Conservation (phyloP, 768 basidiomycete genomes). For the Boletus rubescentipes region DNA sequence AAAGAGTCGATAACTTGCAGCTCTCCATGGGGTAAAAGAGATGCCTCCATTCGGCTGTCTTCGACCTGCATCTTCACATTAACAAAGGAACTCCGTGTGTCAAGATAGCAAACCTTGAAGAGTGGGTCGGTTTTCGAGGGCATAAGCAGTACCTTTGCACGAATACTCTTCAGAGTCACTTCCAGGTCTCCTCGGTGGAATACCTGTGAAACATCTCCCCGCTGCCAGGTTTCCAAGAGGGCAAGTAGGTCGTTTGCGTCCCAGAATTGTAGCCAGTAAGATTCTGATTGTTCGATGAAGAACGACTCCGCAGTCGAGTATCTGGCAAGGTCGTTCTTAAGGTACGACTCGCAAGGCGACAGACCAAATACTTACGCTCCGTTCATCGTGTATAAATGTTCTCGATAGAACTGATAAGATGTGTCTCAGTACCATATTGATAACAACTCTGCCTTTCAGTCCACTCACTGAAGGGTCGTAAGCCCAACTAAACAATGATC, state of each 20-base stretch:
- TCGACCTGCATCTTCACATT: not conserved
- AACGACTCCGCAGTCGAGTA: not conserved
- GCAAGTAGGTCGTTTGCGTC: not conserved
- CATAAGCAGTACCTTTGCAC: not conserved
- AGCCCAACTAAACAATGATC: conserved; percentile 55
- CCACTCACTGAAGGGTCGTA: conserved; percentile 35
- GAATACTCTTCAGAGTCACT: not conserved
- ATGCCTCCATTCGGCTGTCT: not conserved
- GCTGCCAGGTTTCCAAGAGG: not conserved
- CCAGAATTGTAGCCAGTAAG: not conserved
- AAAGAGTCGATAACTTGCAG: not conserved
- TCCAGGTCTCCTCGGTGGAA: not conserved
- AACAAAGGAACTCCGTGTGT: not conserved
- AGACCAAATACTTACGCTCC: not conserved
- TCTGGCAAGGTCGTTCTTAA: not conserved
- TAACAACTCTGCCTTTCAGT: not conserved
- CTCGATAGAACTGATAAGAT: not conserved
- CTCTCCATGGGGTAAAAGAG: not conserved
- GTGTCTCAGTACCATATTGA: not conserved
- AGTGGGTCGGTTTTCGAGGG: not conserved
- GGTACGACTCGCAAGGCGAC: not conserved
- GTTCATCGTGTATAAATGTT: not conserved
- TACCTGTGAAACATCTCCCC: not conserved
- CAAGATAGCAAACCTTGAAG: not conserved
- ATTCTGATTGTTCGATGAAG: not conserved